Percentiles rank a stretch among this genome's conserved stretches.
Evolutionary conservation across 768 basidiomycete species (phyloP).

Genomic region (Panaeolus cyanescens): DNA sequence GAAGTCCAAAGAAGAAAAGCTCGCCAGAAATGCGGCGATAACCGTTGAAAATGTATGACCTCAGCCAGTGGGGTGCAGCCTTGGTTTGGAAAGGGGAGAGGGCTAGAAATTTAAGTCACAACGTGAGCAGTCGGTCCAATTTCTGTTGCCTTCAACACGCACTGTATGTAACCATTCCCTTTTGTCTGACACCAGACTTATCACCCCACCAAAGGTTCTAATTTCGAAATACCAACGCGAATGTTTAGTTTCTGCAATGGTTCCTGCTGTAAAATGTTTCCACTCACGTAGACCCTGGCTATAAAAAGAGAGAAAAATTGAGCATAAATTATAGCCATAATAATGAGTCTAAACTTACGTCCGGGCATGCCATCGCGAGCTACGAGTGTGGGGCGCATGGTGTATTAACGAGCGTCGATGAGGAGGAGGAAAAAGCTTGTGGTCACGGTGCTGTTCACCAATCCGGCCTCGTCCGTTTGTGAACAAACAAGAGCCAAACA

Average conservation of each 20-base stretch:
- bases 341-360: slow-evolving; percentile 48
- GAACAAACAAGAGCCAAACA: slow-evolving; percentile 20
- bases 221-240: background rate
- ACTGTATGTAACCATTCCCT: slow-evolving; percentile 84
- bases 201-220: slow-evolving; percentile 95
- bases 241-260: background rate
- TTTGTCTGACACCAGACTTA: slow-evolving; percentile 58
- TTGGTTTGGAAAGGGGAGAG: slow-evolving; percentile 83
- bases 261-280: background rate
- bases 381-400: slow-evolving; percentile 66
- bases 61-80: slow-evolving; percentile 69
- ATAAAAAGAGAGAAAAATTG: slow-evolving; percentile 8
- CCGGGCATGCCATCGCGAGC: slow-evolving; percentile 81
- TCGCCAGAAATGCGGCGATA: slow-evolving; percentile 75
- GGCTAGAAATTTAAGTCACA: slow-evolving; percentile 40
- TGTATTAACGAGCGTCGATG: slow-evolving; percentile 23
- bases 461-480: slow-evolving; percentile 37
- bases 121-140: background rate
- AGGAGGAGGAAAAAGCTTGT: slow-evolving; percentile 15
- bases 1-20: slow-evolving; percentile 76
- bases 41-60: slow-evolving; percentile 85
- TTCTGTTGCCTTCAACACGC: slow-evolving; percentile 32
- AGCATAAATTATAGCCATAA: background rate
- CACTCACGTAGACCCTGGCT: slow-evolving; percentile 85
- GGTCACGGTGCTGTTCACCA: slow-evolving; percentile 11